These are phyloP conservation scores for Citrullus amarus DNA, from an alignment of 306 rosid genomes.

Conservation along the genomic window DNA sequence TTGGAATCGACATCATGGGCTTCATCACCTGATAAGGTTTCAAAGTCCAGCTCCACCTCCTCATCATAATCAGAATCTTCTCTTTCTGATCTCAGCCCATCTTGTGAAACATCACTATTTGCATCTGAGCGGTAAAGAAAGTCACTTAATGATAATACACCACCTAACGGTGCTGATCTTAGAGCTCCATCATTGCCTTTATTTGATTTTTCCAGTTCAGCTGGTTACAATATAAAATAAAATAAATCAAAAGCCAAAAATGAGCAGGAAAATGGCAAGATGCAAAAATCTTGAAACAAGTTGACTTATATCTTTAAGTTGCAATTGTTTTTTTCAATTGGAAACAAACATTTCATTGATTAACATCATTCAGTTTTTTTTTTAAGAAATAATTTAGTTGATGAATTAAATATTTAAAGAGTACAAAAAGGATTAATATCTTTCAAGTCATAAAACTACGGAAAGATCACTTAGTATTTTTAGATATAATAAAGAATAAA, in stretches of 20 bases:
- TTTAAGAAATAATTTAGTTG: too few species aligned
- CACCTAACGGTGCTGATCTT: slow-evolving; percentile 55
- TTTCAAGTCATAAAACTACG: background rate
- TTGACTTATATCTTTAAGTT: background rate
- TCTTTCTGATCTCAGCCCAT: slow-evolving; percentile 79
- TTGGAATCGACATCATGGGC: slow-evolving; percentile 63
- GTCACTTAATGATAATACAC: slow-evolving; percentile 65
- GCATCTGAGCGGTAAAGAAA: slow-evolving; percentile 70
- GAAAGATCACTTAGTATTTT: background rate
- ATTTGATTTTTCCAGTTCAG: slow-evolving; percentile 54
- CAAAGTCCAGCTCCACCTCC: slow-evolving; percentile 83
- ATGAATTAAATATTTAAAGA: too few species aligned
- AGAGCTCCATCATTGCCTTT: slow-evolving; percentile 47
- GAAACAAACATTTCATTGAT: too few species aligned
- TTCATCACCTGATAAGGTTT: slow-evolving; percentile 87
- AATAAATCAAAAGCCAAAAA: slow-evolving; percentile 17
- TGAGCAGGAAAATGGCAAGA: background rate
- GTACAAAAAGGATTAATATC: too few species aligned
- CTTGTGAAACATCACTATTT: slow-evolving; percentile 78
- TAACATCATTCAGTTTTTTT: too few species aligned
- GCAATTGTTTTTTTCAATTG: too few species aligned
- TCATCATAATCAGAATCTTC: slow-evolving; percentile 94
- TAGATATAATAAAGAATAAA: too few species aligned
- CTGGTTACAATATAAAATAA: slow-evolving; percentile 25
- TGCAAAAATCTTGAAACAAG: background rate